Percentiles rank a stretch among this genome's conserved stretches.
Conservation (phyloP, 2,329 filamentous ascomycete genomes). For the Furcasterigmium sp. region DNA sequence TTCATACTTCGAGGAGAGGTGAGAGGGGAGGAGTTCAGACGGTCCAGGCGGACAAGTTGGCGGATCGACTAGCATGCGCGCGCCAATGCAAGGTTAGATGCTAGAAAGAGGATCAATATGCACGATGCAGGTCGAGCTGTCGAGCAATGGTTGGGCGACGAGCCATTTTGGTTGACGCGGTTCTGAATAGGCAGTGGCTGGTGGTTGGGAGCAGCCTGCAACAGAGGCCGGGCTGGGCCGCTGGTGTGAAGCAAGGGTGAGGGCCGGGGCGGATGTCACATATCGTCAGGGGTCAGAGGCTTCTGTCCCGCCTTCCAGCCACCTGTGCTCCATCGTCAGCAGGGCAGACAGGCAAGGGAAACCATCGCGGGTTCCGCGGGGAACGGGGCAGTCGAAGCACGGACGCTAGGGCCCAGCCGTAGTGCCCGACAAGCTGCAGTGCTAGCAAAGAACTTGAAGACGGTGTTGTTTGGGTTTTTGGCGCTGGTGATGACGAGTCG, state of each 20-base stretch:
- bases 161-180: conserved; percentile 2
- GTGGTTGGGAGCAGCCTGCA: background rate
- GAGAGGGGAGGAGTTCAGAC: background rate
- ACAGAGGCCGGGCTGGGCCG: too few species aligned
- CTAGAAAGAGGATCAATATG: background rate
- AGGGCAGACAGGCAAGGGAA: too few species aligned
- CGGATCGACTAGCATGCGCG: background rate
- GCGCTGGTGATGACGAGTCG: too few species aligned
- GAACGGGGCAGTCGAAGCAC: background rate
- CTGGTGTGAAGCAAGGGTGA: too few species aligned
- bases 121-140: conserved; percentile 2
- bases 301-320: background rate
- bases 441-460: background rate
- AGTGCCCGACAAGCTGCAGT: background rate
- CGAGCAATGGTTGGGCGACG: conserved; percentile 1
- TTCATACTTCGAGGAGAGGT: conserved; percentile 2
- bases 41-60: background rate
- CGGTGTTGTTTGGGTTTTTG: too few species aligned
- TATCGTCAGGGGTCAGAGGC: too few species aligned
- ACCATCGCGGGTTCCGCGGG: background rate
- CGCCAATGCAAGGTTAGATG: conserved; percentile 2
- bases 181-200: conserved; percentile 4
- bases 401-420: background rate
- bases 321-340: too few species aligned
- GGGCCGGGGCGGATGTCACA: too few species aligned